A percentile compares a stretch with the other conserved stretches of the same genome.
These are phyloP conservation scores for Metschnikowia lachancei DNA, from an alignment of 805 yeast species.

Conservation along the genomic window DNA sequence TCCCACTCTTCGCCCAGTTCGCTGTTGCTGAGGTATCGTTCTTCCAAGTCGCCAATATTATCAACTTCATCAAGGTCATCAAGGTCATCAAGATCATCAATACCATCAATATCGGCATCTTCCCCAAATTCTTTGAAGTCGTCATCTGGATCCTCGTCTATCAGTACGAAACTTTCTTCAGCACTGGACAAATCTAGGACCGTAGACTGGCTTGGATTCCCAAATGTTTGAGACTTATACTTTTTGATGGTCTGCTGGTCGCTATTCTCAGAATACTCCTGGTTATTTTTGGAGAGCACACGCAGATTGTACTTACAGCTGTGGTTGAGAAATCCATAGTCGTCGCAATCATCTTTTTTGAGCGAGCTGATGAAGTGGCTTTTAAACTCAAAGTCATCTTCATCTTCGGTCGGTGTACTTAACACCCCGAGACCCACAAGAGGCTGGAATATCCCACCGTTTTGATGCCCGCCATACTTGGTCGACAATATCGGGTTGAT, in stretches of 20 bases:
- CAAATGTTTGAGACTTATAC: conserved; percentile 37
- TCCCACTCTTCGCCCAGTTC: conserved; percentile 21
- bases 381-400: conserved; percentile 18
- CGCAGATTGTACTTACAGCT: conserved; percentile 16
- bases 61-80: background rate
- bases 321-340: conserved; percentile 12
- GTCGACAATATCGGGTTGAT: conserved; percentile 24
- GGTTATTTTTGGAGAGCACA: conserved; percentile 10
- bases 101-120: conserved; percentile 15
- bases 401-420: conserved; percentile 11
- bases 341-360: conserved; percentile 8
- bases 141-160: conserved; percentile 14
- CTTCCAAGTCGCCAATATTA: conserved; percentile 13
- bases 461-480: conserved; percentile 9
- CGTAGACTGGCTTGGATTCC: conserved; percentile 6
- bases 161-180: conserved; percentile 13
- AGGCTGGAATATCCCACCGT: conserved; percentile 9
- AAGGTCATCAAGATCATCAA: conserved; percentile 6
- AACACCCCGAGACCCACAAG: conserved; percentile 14
- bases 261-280: conserved; percentile 9
- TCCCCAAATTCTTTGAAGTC: conserved; percentile 2
- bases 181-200: conserved; percentile 5
- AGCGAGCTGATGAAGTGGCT: conserved; percentile 19
- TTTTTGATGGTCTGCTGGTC: conserved; percentile 29
- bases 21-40: background rate